Percentiles rank a stretch among this genome's conserved stretches.
These are phyloP conservation scores for Colletotrichum theobromicola DNA, from an alignment of 2,329 filamentous ascomycete species.

Conservation along the genomic window DNA sequence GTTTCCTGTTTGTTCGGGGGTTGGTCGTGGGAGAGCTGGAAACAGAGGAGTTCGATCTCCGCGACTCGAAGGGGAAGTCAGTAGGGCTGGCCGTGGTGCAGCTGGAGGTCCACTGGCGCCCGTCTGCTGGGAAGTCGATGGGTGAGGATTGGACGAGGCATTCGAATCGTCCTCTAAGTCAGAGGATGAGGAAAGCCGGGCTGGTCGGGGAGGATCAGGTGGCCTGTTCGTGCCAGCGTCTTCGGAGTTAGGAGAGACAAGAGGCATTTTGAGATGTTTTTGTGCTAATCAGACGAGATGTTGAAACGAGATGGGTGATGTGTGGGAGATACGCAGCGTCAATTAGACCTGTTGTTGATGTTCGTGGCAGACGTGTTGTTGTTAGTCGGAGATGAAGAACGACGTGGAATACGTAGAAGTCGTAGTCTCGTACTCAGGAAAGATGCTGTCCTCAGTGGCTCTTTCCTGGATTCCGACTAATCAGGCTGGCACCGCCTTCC, in stretches of 20 bases:
- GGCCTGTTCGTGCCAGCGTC: background rate
- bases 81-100: background rate
- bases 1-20: background rate
- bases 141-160: background rate
- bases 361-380: background rate
- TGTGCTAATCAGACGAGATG: background rate
- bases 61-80: background rate
- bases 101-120: background rate
- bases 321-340: background rate
- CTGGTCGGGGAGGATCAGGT: background rate
- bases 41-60: background rate
- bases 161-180: background rate
- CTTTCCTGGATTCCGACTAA: background rate
- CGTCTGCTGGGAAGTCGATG: background rate
- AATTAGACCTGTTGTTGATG: background rate
- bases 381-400: background rate
- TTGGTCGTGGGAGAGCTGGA: background rate
- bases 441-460: background rate
- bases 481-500: background rate
- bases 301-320: background rate
- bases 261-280: background rate
- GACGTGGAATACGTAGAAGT: background rate
- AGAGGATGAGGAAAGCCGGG: background rate
- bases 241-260: background rate
- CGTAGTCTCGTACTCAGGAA: background rate